Percentiles rank a stretch among this genome's conserved stretches.
Conservation (phyloP, 371 early-diverging fungal species). For the Zychaea mexicana region DNA sequence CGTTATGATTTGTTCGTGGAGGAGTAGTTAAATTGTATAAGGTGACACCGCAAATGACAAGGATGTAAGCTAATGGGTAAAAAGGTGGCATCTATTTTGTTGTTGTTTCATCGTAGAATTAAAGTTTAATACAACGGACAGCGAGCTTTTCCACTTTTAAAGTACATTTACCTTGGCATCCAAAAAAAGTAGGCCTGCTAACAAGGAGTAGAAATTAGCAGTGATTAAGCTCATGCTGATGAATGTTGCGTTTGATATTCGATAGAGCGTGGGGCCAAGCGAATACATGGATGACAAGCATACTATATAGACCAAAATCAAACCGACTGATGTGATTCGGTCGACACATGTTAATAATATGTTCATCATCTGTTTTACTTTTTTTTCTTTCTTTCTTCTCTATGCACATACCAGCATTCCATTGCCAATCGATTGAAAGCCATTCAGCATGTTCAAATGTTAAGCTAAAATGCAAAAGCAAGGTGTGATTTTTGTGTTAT, state of each 20-base stretch:
- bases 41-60: constrained; percentile 33
- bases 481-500: background rate
- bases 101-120: too few relatives aligned
- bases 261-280: constrained; percentile 38
- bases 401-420: constrained; percentile 24
- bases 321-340: background rate
- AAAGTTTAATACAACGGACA: too few relatives aligned
- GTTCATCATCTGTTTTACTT: too few relatives aligned
- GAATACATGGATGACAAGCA: constrained; percentile 47
- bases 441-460: constrained; percentile 33
- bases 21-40: constrained; percentile 30
- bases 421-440: constrained; percentile 26
- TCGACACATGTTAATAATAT: too few relatives aligned
- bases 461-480: constrained; percentile 12
- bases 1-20: constrained; percentile 5
- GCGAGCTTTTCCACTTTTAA: too few relatives aligned
- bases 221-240: constrained; percentile 46
- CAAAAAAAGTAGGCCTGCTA: constrained; percentile 38
- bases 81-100: constrained; percentile 35
- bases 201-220: constrained; percentile 45
- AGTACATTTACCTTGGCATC: constrained; percentile 25
- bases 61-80: constrained; percentile 41
- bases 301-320: constrained; percentile 31
- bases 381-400: too few relatives aligned
- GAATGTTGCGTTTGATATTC: constrained; percentile 43